Evolutionary conservation across 2,329 filamentous ascomycete species (phyloP).

Genomic region (Beauveria brongniartii): DNA sequence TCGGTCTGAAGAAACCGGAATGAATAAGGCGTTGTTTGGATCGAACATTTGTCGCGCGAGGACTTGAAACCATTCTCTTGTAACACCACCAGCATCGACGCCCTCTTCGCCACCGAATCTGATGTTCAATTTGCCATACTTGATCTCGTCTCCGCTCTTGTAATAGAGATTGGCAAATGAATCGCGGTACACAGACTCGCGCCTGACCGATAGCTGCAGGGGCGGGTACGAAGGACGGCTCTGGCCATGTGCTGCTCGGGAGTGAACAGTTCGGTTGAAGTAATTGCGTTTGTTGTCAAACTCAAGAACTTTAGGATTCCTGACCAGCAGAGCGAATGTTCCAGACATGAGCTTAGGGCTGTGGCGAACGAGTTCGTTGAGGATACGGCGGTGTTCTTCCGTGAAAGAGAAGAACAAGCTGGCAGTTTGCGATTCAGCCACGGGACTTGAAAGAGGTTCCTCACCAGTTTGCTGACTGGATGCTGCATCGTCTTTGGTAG

Average conservation of each 20-base stretch:
- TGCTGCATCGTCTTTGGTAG: constrained; percentile 59
- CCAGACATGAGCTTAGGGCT: constrained; percentile 98
- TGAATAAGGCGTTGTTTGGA: constrained; percentile 93
- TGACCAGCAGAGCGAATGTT: constrained; percentile 89
- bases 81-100: constrained; percentile 94
- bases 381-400: constrained; percentile 91
- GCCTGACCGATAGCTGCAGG: constrained; percentile 80
- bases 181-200: constrained; percentile 94
- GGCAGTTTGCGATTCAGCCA: constrained; percentile 74
- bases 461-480: constrained; percentile 51
- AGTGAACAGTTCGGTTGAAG: constrained; percentile 88
- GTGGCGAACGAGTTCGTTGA: constrained; percentile 94
- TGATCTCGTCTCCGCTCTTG: constrained; percentile 95
- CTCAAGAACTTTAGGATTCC: constrained; percentile 97
- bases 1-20: constrained; percentile 89
- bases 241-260: constrained; percentile 56
- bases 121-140: constrained; percentile 97
- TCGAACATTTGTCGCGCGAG: constrained; percentile 98
- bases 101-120: constrained; percentile 96
- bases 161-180: constrained; percentile 98
- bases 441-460: constrained; percentile 63
- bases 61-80: constrained; percentile 98
- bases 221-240: constrained; percentile 61
- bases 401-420: constrained; percentile 95
- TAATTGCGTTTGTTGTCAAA: constrained; percentile 99